Conservation (phyloP, 352 stramenopile species). For the Globisporangium takayamanum region DNA sequence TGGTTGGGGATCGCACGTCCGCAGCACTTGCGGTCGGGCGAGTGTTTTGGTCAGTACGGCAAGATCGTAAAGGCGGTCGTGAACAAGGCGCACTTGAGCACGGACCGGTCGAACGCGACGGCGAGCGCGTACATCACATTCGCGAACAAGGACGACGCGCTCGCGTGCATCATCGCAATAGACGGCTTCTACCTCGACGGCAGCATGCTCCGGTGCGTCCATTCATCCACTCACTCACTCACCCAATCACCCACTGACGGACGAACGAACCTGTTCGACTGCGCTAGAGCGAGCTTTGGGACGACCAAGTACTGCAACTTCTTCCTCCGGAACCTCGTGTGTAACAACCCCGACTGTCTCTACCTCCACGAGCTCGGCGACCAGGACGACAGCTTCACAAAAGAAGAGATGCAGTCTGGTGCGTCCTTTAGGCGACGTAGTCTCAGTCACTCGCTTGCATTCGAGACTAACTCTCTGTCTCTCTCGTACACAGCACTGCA, state of each 20-base stretch:
- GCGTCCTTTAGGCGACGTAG: background rate
- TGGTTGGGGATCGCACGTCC: background rate
- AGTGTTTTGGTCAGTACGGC: slow-evolving; percentile 92
- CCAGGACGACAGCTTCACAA: slow-evolving; percentile 92
- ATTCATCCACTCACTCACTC: background rate
- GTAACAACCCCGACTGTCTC: slow-evolving; percentile 92
- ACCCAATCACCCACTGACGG: background rate
- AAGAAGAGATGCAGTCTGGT: slow-evolving; percentile 91
- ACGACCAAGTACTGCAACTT: slow-evolving; percentile 96
- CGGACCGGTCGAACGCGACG: slow-evolving; percentile 62
- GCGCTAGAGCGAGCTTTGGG: slow-evolving; percentile 78
- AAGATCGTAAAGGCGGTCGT: slow-evolving; percentile 92
- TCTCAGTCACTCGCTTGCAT: background rate
- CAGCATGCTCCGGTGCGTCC: slow-evolving; percentile 50
- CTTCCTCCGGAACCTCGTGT: slow-evolving; percentile 88
- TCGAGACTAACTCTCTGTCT: background rate
- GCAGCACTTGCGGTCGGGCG: slow-evolving; percentile 70
- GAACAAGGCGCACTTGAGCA: slow-evolving; percentile 79
- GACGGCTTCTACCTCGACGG: slow-evolving; percentile 87
- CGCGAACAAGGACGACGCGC: slow-evolving; percentile 84
- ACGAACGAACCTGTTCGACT: too few species aligned
- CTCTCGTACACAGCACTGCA: slow-evolving; percentile 34
- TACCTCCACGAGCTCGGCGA: slow-evolving; percentile 92
- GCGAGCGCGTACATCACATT: slow-evolving; percentile 94
- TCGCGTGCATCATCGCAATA: slow-evolving; percentile 88